Evolutionary conservation across 2,329 filamentous ascomycete genomes (phyloP).

Genomic region (Thermothelomyces thermophilus): DNA sequence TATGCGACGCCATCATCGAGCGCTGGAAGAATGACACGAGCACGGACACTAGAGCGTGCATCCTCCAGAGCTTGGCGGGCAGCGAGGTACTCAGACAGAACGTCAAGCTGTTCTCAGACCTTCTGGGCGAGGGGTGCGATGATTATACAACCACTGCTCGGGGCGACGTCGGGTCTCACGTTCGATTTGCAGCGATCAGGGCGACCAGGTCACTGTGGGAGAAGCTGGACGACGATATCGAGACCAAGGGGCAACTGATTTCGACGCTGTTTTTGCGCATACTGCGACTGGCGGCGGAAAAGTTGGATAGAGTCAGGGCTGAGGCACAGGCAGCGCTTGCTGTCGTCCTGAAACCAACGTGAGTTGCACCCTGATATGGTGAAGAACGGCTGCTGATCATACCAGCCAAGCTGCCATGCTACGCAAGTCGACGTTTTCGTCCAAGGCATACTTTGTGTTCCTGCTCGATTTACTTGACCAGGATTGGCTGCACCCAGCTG

Average conservation of each 20-base stretch:
- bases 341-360: slow-evolving; percentile 42
- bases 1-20: slow-evolving; percentile 40
- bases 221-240: slow-evolving; percentile 24
- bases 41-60: slow-evolving; percentile 47
- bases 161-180: slow-evolving; percentile 83
- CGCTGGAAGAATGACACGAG: slow-evolving; percentile 47
- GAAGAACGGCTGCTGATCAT: slow-evolving; percentile 24
- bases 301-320: slow-evolving; percentile 76
- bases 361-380: slow-evolving; percentile 19
- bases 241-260: slow-evolving; percentile 23
- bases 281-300: slow-evolving; percentile 74
- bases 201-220: slow-evolving; percentile 61
- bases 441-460: slow-evolving; percentile 50
- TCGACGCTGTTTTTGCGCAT: slow-evolving; percentile 41
- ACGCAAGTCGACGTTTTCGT: slow-evolving; percentile 45
- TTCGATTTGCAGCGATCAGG: slow-evolving; percentile 72
- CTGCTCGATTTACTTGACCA: slow-evolving; percentile 43
- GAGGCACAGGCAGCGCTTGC: slow-evolving; percentile 53
- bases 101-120: slow-evolving; percentile 35
- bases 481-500: slow-evolving; percentile 32
- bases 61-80: slow-evolving; percentile 48
- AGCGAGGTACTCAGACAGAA: slow-evolving; percentile 40
- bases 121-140: slow-evolving; percentile 58
- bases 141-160: slow-evolving; percentile 88
- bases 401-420: slow-evolving; percentile 28